Evolutionary conservation across 331 rosid genomes (phyloP), one percentile per base, ranked within the genome.

Genomic region (Stylosanthes scabra): DNA sequence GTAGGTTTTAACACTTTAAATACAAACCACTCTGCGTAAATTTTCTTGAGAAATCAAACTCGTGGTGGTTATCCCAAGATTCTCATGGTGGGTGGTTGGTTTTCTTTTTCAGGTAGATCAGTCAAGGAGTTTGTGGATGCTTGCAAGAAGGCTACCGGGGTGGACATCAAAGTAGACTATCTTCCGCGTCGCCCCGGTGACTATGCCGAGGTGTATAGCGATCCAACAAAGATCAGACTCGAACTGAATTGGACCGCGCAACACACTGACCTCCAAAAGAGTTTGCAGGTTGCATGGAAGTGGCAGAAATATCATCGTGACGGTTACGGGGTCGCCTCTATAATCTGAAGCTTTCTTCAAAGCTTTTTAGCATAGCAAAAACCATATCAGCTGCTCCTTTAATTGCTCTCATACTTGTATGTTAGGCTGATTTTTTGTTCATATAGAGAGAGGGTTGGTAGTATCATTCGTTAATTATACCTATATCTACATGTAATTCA

Each of bases 81-180:
- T 72, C 31, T 63, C 14, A 47, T 55, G 31, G 45, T 77, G 39
- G 60, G 37, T 5, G 60, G 15, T 59, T 31, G 6, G 27, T 41
- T 6, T 34, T 41, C 20, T 50, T 74, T 66, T 75, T 59, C 91
- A 90, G 98, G 97, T 80, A 86, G 92, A 64, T 94, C 99, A 14
- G 97, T 95, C 16, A 90, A 87, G 80, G 99, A 95, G 83, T 95
- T 95, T 71, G 99, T 95, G 58, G 85, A 87, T 74, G 99, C 99
- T 9, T 95, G 99, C 72, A 95, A 91, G 74, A 88, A 88, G 80
- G 97, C 97, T 12, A 91, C 97, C 0, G 97, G 97, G 2, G 85
- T 75, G 16, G 78, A 86, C 64, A 86, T 95, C 66, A 90, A 91
- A 71, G 91, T 95, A 8, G 96, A 88, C 13, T 87, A 63, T 72